Conservation (phyloP, 2,329 filamentous ascomycete species). For the Thelonectria blattea region DNA sequence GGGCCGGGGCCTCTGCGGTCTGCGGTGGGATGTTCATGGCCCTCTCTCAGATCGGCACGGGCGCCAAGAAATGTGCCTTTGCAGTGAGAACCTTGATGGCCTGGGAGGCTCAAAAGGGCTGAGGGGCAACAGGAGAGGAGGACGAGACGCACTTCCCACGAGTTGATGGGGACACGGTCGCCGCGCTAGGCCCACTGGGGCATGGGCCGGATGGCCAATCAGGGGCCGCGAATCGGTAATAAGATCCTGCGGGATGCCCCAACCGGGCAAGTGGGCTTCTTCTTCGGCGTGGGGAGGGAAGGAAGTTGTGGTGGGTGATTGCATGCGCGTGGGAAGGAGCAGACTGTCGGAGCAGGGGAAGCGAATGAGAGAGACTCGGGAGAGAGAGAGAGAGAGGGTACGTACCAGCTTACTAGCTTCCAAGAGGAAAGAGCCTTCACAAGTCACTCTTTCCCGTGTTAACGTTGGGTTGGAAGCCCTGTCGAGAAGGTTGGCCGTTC, state of each 20-base stretch:
- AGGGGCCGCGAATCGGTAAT: constrained; percentile 14
- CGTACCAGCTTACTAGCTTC: no score
- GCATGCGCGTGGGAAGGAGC: neutral
- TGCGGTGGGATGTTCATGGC: constrained; percentile 27
- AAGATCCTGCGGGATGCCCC: neutral
- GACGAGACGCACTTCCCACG: no score
- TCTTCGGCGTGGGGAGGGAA: neutral
- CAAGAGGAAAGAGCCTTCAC: no score
- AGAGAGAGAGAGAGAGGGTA: neutral
- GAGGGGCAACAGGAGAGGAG: no score
- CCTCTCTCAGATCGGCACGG: constrained; percentile 16
- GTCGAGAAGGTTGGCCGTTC: no score
- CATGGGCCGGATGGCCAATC: constrained; percentile 25
- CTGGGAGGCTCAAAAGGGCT: constrained; percentile 26
- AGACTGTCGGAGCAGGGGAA: neutral
- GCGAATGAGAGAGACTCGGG: no score
- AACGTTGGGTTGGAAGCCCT: no score
- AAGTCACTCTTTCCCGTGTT: no score
- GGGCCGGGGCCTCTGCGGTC: constrained; percentile 15
- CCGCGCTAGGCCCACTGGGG: constrained; percentile 14
- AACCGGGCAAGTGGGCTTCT: constrained; percentile 6
- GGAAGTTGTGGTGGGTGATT: no score
- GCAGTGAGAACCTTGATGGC: constrained; percentile 42
- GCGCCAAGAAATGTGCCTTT: constrained; percentile 25
- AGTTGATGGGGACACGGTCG: constrained; percentile 12